A percentile compares a stretch with the other conserved stretches of the same genome.
Conservation (phyloP, 495 filamentous ascomycete genomes). For the Aspergillus nanangensis region DNA sequence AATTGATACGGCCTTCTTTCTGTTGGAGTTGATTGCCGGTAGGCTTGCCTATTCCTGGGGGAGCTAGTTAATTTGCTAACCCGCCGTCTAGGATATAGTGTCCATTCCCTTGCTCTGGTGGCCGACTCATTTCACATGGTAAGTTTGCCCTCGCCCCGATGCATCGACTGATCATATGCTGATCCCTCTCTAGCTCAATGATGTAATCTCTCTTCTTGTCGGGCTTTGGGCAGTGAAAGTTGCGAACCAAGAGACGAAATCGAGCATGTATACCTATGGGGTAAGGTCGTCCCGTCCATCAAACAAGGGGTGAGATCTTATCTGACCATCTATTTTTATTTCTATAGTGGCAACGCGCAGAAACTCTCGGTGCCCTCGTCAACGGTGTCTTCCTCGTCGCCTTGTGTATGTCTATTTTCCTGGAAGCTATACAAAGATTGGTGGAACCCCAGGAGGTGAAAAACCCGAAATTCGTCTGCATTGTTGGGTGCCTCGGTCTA, state of each 20-base stretch:
- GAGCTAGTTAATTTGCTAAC: slow-evolving; percentile 10
- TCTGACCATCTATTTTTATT: slow-evolving; percentile 4
- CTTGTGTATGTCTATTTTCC: slow-evolving; percentile 88
- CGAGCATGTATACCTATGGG: slow-evolving; percentile 89
- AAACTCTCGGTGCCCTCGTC: slow-evolving; percentile 90
- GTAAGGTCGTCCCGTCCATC: slow-evolving; percentile 48
- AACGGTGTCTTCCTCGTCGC: slow-evolving; percentile 97
- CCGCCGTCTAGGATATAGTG: slow-evolving; percentile 56
- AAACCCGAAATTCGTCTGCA: slow-evolving; percentile 78
- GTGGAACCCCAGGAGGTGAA: slow-evolving; percentile 82
- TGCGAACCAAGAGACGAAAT: slow-evolving; percentile 68
- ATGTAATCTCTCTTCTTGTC: slow-evolving; percentile 89
- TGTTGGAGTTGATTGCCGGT: slow-evolving; percentile 81
- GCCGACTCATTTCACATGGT: slow-evolving; percentile 99
- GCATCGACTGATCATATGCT: slow-evolving; percentile 12
- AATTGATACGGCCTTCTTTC: slow-evolving; percentile 86
- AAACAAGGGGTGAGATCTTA: no score
- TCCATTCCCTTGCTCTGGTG: slow-evolving; percentile 87
- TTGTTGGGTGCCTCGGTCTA: slow-evolving; percentile 84
- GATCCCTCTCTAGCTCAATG: slow-evolving; percentile 73
- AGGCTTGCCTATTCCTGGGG: slow-evolving; percentile 10
- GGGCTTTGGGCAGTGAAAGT: slow-evolving; percentile 94
- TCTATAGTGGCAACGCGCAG: slow-evolving; percentile 87
- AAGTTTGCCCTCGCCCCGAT: slow-evolving; percentile 15
- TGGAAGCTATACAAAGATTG: slow-evolving; percentile 87